Evolutionary conservation across 140 eudicot genomes (phyloP), one percentile per base, ranked within the genome.

Genomic region (Cichorium intybus): DNA sequence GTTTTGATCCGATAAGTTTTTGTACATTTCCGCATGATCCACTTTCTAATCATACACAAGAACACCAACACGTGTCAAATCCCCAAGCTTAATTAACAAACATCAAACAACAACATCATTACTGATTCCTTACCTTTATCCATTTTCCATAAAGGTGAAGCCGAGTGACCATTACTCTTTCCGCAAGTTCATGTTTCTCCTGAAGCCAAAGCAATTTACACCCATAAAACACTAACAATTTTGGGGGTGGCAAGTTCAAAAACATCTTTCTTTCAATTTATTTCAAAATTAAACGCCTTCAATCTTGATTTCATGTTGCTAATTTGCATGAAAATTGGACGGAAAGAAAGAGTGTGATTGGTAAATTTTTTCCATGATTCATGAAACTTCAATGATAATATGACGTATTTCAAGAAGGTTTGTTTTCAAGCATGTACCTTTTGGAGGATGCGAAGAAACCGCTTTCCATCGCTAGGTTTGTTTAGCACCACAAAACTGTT

Each of bases 131-230:
- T 71, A 93, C 97, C 97, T 89, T 93, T 17, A 86, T 68, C 99
- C 99, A 93, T 73, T 75, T 93, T 67, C 82, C 97, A 31, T 89
- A 93, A 34, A 93, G 95, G 77, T 84, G 90, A 68, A 93, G 99
- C 5, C 99, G 95, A 7, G 97, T 88, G 74, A 82, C 84, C 99
- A 89, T 93, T 35, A 93, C 95, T 74, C 97, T 86, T 78, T 88
- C 97, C 0, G 99, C 99, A 56, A 93, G 99, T 7, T 84, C 95
- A 18, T 79, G 97, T 69, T 80, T 79, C 75, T 88, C 99, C 99
- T 93, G 81, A n/a, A n/a, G n/a, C 55, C 7, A 28, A 28, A 65
- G 67, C 35, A 34, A 73, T 37, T 28, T 31, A 64, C 34, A 57
- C 34, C 66, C 31, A 27, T 69, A 69, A 37, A 37, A 66, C 71